phyloP scores from a whole-genome alignment of 345 rosid species.

The Hibiscus trionum region DNA sequence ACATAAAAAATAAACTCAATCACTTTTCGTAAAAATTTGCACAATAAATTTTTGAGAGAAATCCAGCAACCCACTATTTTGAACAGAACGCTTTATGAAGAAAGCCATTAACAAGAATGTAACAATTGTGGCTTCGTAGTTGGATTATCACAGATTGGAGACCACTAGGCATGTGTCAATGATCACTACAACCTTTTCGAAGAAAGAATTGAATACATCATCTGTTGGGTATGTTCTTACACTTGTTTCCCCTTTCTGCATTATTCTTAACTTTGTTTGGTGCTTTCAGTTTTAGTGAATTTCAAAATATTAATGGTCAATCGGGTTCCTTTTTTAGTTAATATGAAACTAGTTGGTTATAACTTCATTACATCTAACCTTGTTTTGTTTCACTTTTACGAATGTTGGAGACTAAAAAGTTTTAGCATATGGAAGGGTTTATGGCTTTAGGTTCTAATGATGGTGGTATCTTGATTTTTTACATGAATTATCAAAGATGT shows the following conservation, averaged over 20 bases:
- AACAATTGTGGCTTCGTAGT: too few species aligned
- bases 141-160: slow-evolving; percentile 49
- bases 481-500: neutral
- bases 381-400: neutral
- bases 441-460: neutral
- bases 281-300: neutral
- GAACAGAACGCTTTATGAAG: too few species aligned
- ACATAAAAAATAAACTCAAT: too few species aligned
- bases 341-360: neutral
- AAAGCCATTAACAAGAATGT: too few species aligned
- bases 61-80: too few species aligned
- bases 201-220: slow-evolving; percentile 53
- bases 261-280: neutral
- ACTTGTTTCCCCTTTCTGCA: neutral
- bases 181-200: slow-evolving; percentile 85
- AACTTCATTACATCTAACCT: neutral
- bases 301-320: neutral
- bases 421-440: neutral
- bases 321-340: neutral
- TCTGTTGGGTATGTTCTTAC: slow-evolving; percentile 61
- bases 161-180: slow-evolving; percentile 98
- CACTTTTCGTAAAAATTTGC: too few species aligned
- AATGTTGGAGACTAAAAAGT: neutral
- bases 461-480: neutral
- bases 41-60: too few species aligned